Evolutionary conservation across 2,329 filamentous ascomycete genomes (phyloP), one percentile per base, ranked within the genome.

Genomic region (Botrytis cinerea): DNA sequence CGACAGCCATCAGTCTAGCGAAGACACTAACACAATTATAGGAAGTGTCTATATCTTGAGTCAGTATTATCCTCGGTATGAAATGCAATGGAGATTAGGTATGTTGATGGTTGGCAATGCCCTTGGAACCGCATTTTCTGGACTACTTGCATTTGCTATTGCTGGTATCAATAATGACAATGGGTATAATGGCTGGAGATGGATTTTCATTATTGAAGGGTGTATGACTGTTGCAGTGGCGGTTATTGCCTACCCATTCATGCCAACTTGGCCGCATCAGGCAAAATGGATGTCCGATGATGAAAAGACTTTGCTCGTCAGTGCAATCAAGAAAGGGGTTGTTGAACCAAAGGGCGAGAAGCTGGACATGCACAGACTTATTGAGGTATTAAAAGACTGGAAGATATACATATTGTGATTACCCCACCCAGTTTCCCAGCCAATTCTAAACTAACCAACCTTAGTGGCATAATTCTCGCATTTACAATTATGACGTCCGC

Each of bases 71-170:
- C 32, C 32, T 51, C 45, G 22, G 25, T 67, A 67, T 40, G 45
- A 67, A 38, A 51, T 38, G 10, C 45, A 51, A 28, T 51, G 45
- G 28, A 67, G 45, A 51, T 51, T 51, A 7, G 45, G 28, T 32
- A 67, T 40, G 22, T 51, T 67, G 32, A 67, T 67, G 45, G 32
- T 51, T n/a, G 45, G 22, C 2, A 51, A 67, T 8, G 63, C 63
- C 6, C 32, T 51, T 67, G 63, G 63, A 35, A 51, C 22, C 8
- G 63, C 45, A 38, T 38, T 67, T 67, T 14, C 63, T 20, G 63
- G 45, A 67, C 35, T 67, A 4, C 45, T 67, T 67, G 45, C 63
- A 32, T 67, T 51, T 35, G 63, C 63, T 51, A n/a, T 67, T 67
- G 63, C 63, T 38, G 45, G 45, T 32, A 67, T 51, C 32, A n/a